phyloP scores from a whole-genome alignment of 768 basidiomycete genomes.

The Trametes gibbosa region DNA sequence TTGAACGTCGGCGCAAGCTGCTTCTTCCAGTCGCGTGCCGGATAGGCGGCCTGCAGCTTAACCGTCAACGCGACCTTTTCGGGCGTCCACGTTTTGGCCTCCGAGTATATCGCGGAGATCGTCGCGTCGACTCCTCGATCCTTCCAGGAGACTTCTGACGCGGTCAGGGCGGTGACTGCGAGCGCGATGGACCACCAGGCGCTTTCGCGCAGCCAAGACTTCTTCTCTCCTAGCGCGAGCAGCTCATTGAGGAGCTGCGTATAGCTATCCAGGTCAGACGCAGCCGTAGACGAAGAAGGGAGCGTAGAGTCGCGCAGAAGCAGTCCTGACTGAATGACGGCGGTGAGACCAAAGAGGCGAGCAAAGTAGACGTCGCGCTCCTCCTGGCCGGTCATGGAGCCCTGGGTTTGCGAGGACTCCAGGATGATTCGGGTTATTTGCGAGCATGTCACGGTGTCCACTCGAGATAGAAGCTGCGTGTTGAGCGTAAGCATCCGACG shows the following conservation, averaged over 20 bases:
- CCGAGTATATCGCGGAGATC: constrained; percentile 51
- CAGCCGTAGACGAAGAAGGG: constrained; percentile 48
- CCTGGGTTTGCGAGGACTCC: constrained; percentile 66
- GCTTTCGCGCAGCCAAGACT: constrained; percentile 89
- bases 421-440: constrained; percentile 77
- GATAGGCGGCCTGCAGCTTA: constrained; percentile 59
- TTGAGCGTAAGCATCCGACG: constrained; percentile 2
- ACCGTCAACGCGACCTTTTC: constrained; percentile 85
- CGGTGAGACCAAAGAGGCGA: constrained; percentile 83
- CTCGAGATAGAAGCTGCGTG: constrained; percentile 69
- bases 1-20: constrained; percentile 75
- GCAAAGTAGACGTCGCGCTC: constrained; percentile 92
- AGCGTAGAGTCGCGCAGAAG: constrained; percentile 62
- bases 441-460: constrained; percentile 72
- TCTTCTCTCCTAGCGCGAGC: constrained; percentile 70
- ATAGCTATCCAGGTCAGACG: constrained; percentile 61
- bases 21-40: constrained; percentile 65
- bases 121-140: constrained; percentile 53
- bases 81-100: constrained; percentile 67
- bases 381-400: constrained; percentile 85
- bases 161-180: constrained; percentile 57
- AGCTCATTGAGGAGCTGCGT: constrained; percentile 57
- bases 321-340: constrained; percentile 83
- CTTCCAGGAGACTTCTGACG: constrained; percentile 69
- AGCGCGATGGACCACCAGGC: constrained; percentile 81